Base-by-base conservation (phyloP, 768 basidiomycete species). In the Mycena maculata region DNA sequence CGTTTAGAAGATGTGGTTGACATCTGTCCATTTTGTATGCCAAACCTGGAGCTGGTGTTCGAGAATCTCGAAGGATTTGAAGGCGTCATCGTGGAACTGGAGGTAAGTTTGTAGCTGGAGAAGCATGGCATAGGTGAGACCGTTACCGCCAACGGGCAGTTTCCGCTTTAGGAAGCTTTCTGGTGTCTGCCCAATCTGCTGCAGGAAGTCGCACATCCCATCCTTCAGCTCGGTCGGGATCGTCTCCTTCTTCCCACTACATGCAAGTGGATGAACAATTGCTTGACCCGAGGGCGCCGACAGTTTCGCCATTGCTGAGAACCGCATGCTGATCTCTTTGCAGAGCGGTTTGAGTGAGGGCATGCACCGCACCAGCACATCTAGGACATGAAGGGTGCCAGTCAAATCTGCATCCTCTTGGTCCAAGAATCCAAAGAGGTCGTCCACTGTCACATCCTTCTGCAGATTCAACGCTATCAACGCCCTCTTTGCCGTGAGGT, bases 141-240 rank as follows among this genome's bases (percentile, higher is more conserved):
- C 80, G 70, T 82, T 79, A 3, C 81, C 80, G 9, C 77, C 77
- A n/a, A 77, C 68, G 10, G 74, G 70, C 22, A 79, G 64, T n/a
- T 79, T 56, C 15, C 70, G 61, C 13, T 58, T 62, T 18, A 71
- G 56, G 58, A 74, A 74, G 15, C 68, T 39, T 7, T 68, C 74
- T 3, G 54, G 52, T 10, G 57, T 68, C 48, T 80, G 47, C 15
- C 49, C 59, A 27, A 52, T 18, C 38, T 60, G 59, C 28, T 39
- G 20, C 0, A 60, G 48, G 25, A 60, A 60, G 20, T 60, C 59
- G n/a, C n/a, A n/a, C n/a, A 52, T 27, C 10, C 36, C 48, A 3
- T 50, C 48, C 38, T 60, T 60, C 0, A 60, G 58, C 33, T 60
- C 58, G 1, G 45, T 39, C 1, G 47, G 33, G 3, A 60, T 60